Evolutionary conservation across 345 rosid genomes (phyloP), one percentile per base, ranked within the genome.

Genomic region (Bruguiera sexangula): DNA sequence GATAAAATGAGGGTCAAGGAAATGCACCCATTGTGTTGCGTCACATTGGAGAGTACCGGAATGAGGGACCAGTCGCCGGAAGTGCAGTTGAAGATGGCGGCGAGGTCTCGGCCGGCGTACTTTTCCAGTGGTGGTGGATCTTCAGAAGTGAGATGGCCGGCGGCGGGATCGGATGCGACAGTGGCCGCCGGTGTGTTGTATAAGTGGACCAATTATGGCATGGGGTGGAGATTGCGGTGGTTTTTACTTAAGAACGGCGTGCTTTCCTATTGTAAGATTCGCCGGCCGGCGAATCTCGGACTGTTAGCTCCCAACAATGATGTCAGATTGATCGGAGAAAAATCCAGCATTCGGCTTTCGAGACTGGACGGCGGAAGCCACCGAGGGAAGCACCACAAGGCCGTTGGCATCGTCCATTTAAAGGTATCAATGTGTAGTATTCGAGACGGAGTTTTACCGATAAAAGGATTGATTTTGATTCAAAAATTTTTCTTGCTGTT

Each of bases 201-300:
- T 63, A 95, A 95, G 88, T 95, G 99, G 99, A 95, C 99, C 0
- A 95, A 95, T 82, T 95, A 86, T 79, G 91, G 99, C 10, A 95
- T 89, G 69, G 97, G 99, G 36, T 95, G 99, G 98, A 92, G 97
- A 86, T 92, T 96, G 76, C 83, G 99, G 69, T 95, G 96, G 96
- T 92, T 95, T 80, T 74, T 84, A 50, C 87, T 95, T 66, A 86
- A 85, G 53, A 86, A 90, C 61, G 97, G 96, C 29, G 82, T 85
- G 62, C 83, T 95, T 1, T 92, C 93, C 46, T 95, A 95, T 75
- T 92, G 92, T 29, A 92, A 89, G 87, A 82, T 85, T 80, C 89
- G 87, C 32, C 79, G 90, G 51, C 78, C 88, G 68, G 97, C 87
- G 77, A 80, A 82, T 78, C 80, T 89, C 39, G 78, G 81, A 66